Conservation (phyloP, 805 yeast species). For the Geotrichum ghanense region DNA sequence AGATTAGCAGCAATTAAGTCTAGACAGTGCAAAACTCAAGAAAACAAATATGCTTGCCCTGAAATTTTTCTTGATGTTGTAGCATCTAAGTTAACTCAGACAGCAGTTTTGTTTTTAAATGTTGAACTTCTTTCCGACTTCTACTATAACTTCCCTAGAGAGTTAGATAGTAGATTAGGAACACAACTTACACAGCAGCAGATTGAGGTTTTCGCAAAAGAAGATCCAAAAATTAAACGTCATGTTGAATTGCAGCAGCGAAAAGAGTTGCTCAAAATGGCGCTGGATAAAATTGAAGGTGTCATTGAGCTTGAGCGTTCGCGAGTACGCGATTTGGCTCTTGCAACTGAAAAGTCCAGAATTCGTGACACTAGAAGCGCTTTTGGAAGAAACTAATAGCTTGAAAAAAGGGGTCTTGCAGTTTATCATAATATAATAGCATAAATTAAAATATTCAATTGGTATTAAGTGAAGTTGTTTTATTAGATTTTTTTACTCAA, state of each 20-base stretch:
- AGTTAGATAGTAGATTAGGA: constrained; percentile 66
- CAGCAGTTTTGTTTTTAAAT: constrained; percentile 84
- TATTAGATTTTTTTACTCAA: too few relatives aligned
- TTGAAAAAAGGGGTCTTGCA: too few relatives aligned
- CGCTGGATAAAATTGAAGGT: constrained; percentile 72
- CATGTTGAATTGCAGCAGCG: constrained; percentile 92
- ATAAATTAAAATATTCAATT: too few relatives aligned
- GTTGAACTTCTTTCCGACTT: constrained; percentile 92
- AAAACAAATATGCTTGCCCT: constrained; percentile 83
- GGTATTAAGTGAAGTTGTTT: too few relatives aligned
- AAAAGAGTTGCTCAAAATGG: constrained; percentile 77
- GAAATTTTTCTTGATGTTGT: constrained; percentile 90
- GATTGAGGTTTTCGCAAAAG: constrained; percentile 82
- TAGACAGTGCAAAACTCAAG: constrained; percentile 63
- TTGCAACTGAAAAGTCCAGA: not conserved
- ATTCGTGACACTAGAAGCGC: not conserved
- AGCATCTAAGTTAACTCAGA: constrained; percentile 80
- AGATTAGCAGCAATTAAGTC: constrained; percentile 68
- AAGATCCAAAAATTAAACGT: constrained; percentile 79
- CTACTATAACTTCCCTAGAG: constrained; percentile 92
- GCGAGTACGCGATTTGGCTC: not conserved
- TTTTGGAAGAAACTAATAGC: not conserved
- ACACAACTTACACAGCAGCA: constrained; percentile 58
- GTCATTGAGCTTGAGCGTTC: constrained; percentile 55
- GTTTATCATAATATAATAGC: too few relatives aligned